A percentile compares a stretch with the other conserved stretches of the same genome.
phyloP scores from a whole-genome alignment of 306 rosid species.

The Nissolia schottii region DNA sequence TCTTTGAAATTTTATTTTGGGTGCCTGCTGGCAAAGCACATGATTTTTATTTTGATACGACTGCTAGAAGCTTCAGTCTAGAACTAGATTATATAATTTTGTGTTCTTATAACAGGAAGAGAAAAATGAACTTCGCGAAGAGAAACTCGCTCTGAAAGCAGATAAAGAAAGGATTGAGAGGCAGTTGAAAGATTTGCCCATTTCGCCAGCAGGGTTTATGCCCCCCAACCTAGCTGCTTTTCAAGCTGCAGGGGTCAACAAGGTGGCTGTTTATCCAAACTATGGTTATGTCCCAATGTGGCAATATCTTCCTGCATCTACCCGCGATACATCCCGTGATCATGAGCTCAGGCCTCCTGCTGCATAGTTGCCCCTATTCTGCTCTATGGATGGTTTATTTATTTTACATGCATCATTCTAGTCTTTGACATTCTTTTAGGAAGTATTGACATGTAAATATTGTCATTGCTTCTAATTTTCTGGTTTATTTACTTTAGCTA shows the following conservation, averaged over 20 bases:
- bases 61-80: background rate
- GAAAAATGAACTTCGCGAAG: slow-evolving; percentile 86
- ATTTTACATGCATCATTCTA: slow-evolving; percentile 19
- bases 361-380: slow-evolving; percentile 42
- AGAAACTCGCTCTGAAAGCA: slow-evolving; percentile 62
- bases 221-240: slow-evolving; percentile 68
- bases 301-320: slow-evolving; percentile 71
- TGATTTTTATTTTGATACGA: background rate
- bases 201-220: slow-evolving; percentile 60
- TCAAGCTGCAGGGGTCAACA: slow-evolving; percentile 57
- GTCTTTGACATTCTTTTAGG: background rate
- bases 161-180: slow-evolving; percentile 74
- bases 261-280: slow-evolving; percentile 82
- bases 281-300: slow-evolving; percentile 84
- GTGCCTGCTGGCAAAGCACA: background rate
- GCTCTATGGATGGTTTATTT: slow-evolving; percentile 1
- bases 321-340: slow-evolving; percentile 78
- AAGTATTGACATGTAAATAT: slow-evolving; percentile 40
- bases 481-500: slow-evolving; percentile 1
- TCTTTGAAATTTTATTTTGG: background rate
- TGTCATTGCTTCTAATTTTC: slow-evolving; percentile 33
- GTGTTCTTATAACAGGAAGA: slow-evolving; percentile 52
- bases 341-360: slow-evolving; percentile 99
- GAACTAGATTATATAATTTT: background rate
- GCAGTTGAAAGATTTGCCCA: slow-evolving; percentile 60